A percentile compares a stretch with the other conserved stretches of the same genome.
These are phyloP conservation scores for Calocybe gambosa DNA, from an alignment of 1,284 basidiomycete species.

Conservation along the genomic window DNA sequence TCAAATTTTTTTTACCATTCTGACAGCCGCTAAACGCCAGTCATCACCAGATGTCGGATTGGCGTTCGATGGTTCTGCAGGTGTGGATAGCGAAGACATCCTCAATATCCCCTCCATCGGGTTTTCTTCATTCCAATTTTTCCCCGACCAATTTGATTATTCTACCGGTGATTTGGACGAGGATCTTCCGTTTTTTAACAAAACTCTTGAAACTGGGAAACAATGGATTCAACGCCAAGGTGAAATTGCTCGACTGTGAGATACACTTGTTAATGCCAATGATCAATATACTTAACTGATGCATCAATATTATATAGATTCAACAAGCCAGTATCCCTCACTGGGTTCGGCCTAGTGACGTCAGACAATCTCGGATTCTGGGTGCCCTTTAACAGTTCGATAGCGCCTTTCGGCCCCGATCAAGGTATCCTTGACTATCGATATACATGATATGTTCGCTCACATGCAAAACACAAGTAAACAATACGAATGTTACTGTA, in stretches of 20 bases:
- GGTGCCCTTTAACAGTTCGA: constrained; percentile 53
- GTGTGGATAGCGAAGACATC: constrained; percentile 67
- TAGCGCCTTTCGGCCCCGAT: constrained; percentile 37
- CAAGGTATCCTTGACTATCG: constrained; percentile 21
- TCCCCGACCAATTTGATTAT: constrained; percentile 62
- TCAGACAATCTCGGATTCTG: constrained; percentile 44
- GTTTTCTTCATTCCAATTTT: constrained; percentile 55
- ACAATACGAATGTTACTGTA: constrained; percentile 13
- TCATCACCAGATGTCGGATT: constrained; percentile 34
- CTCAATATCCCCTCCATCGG: constrained; percentile 48
- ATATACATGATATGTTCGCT: not conserved
- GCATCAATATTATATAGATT: constrained; percentile 28
- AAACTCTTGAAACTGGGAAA: constrained; percentile 42
- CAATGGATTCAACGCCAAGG: constrained; percentile 52
- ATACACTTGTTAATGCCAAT: not conserved
- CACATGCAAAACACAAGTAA: constrained; percentile 8
- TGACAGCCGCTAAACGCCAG: constrained; percentile 42
- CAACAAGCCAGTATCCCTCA: constrained; percentile 50
- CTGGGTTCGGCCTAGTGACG: constrained; percentile 59
- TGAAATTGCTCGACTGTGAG: constrained; percentile 35
- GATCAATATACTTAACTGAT: constrained; percentile 3
- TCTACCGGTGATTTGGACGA: constrained; percentile 29
- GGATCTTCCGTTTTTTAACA: constrained; percentile 40
- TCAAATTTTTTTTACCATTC: not conserved
- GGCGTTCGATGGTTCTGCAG: constrained; percentile 51